Percentiles rank a stretch among this genome's conserved stretches.
Conservation (phyloP, 2,329 filamentous ascomycete species). For the Clonostachys chloroleuca region DNA sequence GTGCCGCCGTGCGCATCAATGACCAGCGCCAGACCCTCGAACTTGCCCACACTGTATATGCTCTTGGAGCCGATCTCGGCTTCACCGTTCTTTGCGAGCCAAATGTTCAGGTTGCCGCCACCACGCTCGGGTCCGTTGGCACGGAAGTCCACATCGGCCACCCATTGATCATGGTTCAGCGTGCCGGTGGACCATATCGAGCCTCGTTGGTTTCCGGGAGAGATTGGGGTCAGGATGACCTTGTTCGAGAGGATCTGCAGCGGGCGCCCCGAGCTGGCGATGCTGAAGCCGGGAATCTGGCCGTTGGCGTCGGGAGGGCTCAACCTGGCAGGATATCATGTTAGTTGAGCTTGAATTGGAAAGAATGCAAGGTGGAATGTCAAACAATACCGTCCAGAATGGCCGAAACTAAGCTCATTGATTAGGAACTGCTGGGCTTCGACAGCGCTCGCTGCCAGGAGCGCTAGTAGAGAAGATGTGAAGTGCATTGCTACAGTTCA, state of each 20-base stretch:
- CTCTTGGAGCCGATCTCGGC: conserved; percentile 64
- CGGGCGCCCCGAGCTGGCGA: conserved; percentile 47
- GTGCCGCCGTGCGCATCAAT: conserved; percentile 77
- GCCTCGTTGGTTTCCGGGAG: conserved; percentile 79
- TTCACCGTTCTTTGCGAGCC: conserved; percentile 73
- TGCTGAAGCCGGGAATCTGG: conserved; percentile 48
- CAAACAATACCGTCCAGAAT: conserved; percentile 49
- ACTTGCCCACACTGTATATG: conserved; percentile 79
- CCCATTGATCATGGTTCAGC: conserved; percentile 67
- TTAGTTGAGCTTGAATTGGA: neutral
- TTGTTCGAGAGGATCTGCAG: conserved; percentile 80
- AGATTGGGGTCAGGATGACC: conserved; percentile 83
- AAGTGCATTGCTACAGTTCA: no score
- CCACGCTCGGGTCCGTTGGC: conserved; percentile 80
- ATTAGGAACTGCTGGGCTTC: conserved; percentile 61
- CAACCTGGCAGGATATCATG: conserved; percentile 41
- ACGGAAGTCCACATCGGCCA: conserved; percentile 81
- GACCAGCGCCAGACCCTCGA: conserved; percentile 86
- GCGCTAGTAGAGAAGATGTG: no score
- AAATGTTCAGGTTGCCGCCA: conserved; percentile 87
- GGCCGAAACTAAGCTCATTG: conserved; percentile 74
- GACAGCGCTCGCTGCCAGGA: conserved; percentile 31
- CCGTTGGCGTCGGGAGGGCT: conserved; percentile 50
- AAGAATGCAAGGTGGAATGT: no score
- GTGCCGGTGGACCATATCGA: conserved; percentile 72